Conservation (phyloP, 352 stramenopile species). For the Pythium guiyangense region DNA sequence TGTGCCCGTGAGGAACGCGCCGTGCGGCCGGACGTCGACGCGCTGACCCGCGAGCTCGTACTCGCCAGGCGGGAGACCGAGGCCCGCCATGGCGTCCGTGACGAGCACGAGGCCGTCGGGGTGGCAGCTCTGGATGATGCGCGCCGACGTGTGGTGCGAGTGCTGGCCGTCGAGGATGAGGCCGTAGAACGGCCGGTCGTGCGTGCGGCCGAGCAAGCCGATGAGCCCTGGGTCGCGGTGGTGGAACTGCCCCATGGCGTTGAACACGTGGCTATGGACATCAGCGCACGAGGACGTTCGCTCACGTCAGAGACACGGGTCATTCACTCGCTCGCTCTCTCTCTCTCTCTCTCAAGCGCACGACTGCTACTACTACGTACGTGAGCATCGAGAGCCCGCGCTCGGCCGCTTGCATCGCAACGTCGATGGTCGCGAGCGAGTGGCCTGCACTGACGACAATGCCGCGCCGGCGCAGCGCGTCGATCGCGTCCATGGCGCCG, state of each 20-base stretch:
- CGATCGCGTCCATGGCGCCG: slow-evolving; percentile 36
- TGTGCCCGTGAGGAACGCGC: too few relatives aligned
- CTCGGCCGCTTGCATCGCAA: slow-evolving; percentile 59
- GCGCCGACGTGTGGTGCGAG: slow-evolving; percentile 66
- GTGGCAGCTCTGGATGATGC: slow-evolving; percentile 81
- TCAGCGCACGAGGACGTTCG: neutral
- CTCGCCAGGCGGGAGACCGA: too few relatives aligned
- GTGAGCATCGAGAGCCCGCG: slow-evolving; percentile 81
- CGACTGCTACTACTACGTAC: slow-evolving; percentile 23
- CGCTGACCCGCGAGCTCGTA: too few relatives aligned
- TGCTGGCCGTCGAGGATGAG: slow-evolving; percentile 90
- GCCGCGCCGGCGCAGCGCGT: slow-evolving; percentile 11
- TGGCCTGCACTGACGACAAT: slow-evolving; percentile 75
- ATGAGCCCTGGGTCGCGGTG: slow-evolving; percentile 88
- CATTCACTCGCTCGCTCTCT: neutral
- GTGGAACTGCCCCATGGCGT: slow-evolving; percentile 90
- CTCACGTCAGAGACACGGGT: neutral
- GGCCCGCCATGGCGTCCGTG: too few relatives aligned
- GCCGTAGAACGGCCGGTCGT: slow-evolving; percentile 58
- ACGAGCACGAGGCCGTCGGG: slow-evolving; percentile 56
- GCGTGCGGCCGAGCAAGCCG: slow-evolving; percentile 63
- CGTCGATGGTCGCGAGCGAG: slow-evolving; percentile 63
- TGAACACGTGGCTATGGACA: slow-evolving; percentile 76
- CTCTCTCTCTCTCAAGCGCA: too few relatives aligned
- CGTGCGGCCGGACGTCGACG: too few relatives aligned